phyloP scores from a whole-genome alignment of 768 basidiomycete genomes.

The Roridomyces roridus region DNA sequence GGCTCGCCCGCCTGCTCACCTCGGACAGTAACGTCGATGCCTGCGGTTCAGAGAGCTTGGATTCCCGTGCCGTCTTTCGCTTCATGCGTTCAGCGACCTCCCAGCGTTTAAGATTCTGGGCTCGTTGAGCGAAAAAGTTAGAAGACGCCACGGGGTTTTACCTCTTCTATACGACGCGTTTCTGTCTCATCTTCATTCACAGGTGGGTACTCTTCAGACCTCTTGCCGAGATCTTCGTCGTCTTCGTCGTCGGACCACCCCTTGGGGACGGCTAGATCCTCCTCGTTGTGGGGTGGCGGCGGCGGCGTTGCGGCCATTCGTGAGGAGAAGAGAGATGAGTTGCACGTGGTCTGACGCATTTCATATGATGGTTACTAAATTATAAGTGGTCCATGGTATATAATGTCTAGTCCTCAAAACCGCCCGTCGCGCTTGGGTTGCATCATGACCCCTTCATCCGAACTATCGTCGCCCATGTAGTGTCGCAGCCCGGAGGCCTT shows the following conservation, averaged over 20 bases:
- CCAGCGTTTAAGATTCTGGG: constrained; percentile 78
- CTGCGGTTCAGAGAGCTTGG: constrained; percentile 33
- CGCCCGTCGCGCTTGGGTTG: constrained; percentile 35
- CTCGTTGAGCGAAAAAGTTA: constrained; percentile 9
- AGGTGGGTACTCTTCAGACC: constrained; percentile 64
- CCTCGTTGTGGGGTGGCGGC: constrained; percentile 49
- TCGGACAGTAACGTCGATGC: constrained; percentile 58
- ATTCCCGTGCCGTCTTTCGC: constrained; percentile 74
- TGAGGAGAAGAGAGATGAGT: neutral
- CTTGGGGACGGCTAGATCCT: constrained; percentile 47
- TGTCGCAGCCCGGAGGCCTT: constrained; percentile 64
- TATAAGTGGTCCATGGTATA: constrained; percentile 25
- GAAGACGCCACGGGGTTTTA: constrained; percentile 33
- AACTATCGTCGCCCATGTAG: constrained; percentile 56
- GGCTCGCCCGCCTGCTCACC: constrained; percentile 64
- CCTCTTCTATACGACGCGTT: constrained; percentile 76
- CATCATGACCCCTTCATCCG: constrained; percentile 56
- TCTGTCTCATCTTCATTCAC: constrained; percentile 70
- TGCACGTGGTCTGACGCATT: neutral
- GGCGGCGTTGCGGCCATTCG: neutral
- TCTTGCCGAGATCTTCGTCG: constrained; percentile 26
- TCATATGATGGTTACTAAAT: neutral
- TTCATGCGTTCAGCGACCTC: constrained; percentile 78
- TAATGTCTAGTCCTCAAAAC: constrained; percentile 16
- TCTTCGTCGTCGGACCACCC: constrained; percentile 42